Conservation (phyloP, 306 rosid genomes). For the Parietaria judaica region DNA sequence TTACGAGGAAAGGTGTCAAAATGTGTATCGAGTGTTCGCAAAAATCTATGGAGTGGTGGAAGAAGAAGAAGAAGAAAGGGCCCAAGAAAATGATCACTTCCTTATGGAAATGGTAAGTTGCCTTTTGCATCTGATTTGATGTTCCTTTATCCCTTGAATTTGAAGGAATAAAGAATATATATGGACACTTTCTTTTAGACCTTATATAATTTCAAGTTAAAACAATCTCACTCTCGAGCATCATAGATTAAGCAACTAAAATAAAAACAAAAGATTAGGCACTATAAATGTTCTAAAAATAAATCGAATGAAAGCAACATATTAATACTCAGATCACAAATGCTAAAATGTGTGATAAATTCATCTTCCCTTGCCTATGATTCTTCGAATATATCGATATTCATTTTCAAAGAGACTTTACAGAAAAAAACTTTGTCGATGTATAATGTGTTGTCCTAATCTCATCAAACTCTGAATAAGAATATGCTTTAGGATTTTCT, state of each 20-base stretch:
- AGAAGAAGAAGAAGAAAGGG: neutral
- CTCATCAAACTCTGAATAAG: neutral
- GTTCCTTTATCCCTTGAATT: conserved; percentile 10
- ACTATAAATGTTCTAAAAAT: too few species aligned
- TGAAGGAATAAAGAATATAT: conserved; percentile 9
- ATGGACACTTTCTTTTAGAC: neutral
- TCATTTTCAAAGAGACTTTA: too few species aligned
- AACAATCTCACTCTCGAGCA: neutral
- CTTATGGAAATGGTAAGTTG: conserved; percentile 9
- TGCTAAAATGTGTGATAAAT: too few species aligned
- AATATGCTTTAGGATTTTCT: neutral
- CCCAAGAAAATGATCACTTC: neutral
- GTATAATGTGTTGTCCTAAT: neutral
- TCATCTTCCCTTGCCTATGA: neutral
- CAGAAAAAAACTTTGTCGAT: too few species aligned
- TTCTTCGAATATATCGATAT: too few species aligned
- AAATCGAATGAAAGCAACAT: too few species aligned
- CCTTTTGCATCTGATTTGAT: conserved; percentile 15
- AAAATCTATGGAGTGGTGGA: too few species aligned
- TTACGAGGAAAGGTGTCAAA: neutral
- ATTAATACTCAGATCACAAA: too few species aligned
- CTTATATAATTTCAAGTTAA: neutral
- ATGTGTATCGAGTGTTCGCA: neutral
- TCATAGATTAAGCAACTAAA: too few species aligned
- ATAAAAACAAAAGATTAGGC: too few species aligned